These are phyloP conservation scores for Raffaelea arxii DNA, from an alignment of 2,329 filamentous ascomycete genomes.

Conservation along the genomic window DNA sequence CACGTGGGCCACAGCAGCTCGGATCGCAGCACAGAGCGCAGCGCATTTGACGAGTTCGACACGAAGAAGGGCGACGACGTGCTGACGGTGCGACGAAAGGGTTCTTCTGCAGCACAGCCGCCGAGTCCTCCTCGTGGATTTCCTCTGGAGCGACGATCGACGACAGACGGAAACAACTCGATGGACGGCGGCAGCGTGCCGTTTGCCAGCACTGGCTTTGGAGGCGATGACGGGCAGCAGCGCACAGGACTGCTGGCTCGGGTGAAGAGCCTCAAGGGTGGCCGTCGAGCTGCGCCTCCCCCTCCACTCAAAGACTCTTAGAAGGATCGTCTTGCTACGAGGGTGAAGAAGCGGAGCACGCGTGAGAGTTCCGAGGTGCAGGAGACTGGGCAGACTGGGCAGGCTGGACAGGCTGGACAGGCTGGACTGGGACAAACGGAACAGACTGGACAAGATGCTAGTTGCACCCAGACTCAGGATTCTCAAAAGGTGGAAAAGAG, in stretches of 20 bases:
- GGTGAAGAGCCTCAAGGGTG: constrained; percentile 74
- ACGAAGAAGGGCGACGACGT: constrained; percentile 42
- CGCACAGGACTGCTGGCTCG: constrained; percentile 54
- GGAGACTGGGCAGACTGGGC: not conserved
- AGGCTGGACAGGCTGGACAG: no score
- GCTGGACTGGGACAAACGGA: no score
- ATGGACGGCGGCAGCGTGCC: not conserved
- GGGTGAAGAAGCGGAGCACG: not conserved
- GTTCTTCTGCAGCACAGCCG: constrained; percentile 25
- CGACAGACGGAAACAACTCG: constrained; percentile 38
- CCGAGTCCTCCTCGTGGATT: constrained; percentile 47
- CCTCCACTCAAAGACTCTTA: constrained; percentile 15
- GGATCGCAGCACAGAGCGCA: constrained; percentile 35
- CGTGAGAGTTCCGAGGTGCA: constrained; percentile 2
- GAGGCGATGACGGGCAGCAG: not conserved
- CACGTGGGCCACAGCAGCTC: constrained; percentile 21
- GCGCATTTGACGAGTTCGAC: constrained; percentile 75
- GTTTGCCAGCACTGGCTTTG: not conserved
- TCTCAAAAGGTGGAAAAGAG: no score
- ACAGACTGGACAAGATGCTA: no score
- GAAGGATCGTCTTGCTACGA: constrained; percentile 8
- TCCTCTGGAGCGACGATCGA: constrained; percentile 54
- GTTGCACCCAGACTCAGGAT: no score
- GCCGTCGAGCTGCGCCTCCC: constrained; percentile 34
- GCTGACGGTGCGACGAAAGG: constrained; percentile 32